Evolutionary conservation across 208 protist species (phyloP), one percentile per base, ranked within the genome.

Genomic region (Strigomonas culicis): DNA sequence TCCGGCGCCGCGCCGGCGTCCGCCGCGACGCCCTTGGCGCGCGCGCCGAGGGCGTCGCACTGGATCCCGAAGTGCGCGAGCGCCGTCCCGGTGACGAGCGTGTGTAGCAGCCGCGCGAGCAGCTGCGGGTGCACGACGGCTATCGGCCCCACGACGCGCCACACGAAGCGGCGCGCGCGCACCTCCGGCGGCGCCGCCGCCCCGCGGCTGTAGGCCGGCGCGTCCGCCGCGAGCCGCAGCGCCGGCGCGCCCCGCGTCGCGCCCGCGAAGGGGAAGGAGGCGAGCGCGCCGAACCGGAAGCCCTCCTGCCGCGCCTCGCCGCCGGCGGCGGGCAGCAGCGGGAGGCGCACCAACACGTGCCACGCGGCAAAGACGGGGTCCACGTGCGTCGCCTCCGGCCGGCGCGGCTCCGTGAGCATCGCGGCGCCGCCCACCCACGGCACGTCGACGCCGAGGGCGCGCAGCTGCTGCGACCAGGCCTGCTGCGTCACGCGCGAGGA

Each of bases 401-500:
- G 21, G 13, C 39, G 4, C 13, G 80, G 80, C 71, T 88, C 86
- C 31, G 56, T 59, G 6, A 85, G 50, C 24, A 88, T 59, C 7
- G 72, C 60, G 3, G 82, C 84, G 11, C 84, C 88, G 24, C 72
- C 65, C 4, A 92, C 27, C 88, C 88, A 94, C 57, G 68, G 66
- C 19, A 89, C 41, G 21, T 68, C 49, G 44, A 82, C 31, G 6
- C 49, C 53, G 21, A 67, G 56, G 41, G 25, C 72, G 59, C 28
- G 49, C 49, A 57, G 76, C 27, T 61, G 64, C 15, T 60, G 49
- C 1, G 68, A 74, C 25, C 90, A 68, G 21, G 74, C 58, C 43
- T 79, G 63, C 70, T 92, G 88, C n/a, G 84, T 86, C 11, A 79
- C 59, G 27, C 74, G 79, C 31, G 84, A 91, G 21, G 82, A 86